phyloP scores from a whole-genome alignment of 305 asterid genomes.

The Coffea humblotiana region DNA sequence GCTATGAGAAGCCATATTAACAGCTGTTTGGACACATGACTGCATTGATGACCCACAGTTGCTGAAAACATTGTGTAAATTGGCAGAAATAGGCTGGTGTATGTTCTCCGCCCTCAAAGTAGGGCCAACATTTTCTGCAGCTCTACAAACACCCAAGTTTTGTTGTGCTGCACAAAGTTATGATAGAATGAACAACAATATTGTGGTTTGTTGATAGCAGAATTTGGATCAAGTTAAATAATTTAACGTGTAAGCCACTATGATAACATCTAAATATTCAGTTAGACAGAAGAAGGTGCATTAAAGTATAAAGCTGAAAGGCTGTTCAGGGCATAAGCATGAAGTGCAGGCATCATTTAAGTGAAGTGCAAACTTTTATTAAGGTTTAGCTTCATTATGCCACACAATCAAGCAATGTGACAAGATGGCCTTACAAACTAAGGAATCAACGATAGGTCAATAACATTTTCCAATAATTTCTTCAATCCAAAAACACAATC shows the following conservation, averaged over 20 bases:
- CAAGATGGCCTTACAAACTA: neutral
- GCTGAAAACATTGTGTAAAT: constrained; percentile 38
- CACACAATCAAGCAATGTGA: neutral
- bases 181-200: constrained; percentile 7
- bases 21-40: constrained; percentile 44
- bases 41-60: constrained; percentile 46
- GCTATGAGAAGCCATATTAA: constrained; percentile 41
- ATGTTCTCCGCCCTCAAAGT: constrained; percentile 44
- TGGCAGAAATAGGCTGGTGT: constrained; percentile 37
- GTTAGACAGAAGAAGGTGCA: neutral
- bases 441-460: neutral
- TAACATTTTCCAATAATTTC: neutral
- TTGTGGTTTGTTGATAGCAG: neutral
- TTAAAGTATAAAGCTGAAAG: neutral
- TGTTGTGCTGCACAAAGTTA: constrained; percentile 55
- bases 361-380: neutral
- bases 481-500: neutral
- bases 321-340: neutral
- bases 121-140: constrained; percentile 46
- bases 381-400: neutral
- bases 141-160: constrained; percentile 41
- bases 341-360: neutral
- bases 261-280: neutral
- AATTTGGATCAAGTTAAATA: neutral
- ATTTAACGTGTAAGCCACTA: neutral